Conservation (phyloP, 257 asterid species). For the Eucommia ulmoides region DNA sequence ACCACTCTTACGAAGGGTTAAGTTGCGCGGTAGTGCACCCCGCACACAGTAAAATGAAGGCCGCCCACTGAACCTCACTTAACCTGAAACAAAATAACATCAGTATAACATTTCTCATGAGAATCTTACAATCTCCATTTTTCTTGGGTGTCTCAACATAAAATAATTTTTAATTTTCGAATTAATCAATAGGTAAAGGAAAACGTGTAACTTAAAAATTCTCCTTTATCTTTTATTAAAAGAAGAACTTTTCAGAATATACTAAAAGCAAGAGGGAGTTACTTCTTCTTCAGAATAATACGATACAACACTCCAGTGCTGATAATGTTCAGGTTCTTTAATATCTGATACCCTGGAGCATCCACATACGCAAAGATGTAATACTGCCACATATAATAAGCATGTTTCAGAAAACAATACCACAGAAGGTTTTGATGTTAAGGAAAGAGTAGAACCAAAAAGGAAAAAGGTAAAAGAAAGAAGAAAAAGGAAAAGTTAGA, state of each 20-base stretch:
- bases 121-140: too few relatives aligned
- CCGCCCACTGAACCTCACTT: slow-evolving; percentile 97
- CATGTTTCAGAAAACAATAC: slow-evolving; percentile 14
- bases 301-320: slow-evolving; percentile 91
- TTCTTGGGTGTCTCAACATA: too few relatives aligned
- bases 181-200: too few relatives aligned
- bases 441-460: too few relatives aligned
- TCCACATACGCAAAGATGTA: slow-evolving; percentile 94
- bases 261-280: slow-evolving; percentile 23
- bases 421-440: too few relatives aligned
- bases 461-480: too few relatives aligned
- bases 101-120: too few relatives aligned
- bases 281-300: slow-evolving; percentile 88
- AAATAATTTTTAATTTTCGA: too few relatives aligned
- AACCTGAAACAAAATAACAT: slow-evolving; percentile 32
- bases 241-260: too few relatives aligned
- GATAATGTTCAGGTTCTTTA: slow-evolving; percentile 90
- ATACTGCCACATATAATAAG: slow-evolving; percentile 67
- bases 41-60: slow-evolving; percentile 88
- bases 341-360: slow-evolving; percentile 99
- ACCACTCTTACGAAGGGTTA: slow-evolving; percentile 58
- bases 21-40: slow-evolving; percentile 99
- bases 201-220: too few relatives aligned
- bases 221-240: too few relatives aligned
- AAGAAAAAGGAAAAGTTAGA: too few relatives aligned